Evolutionary conservation across 306 rosid species (phyloP).

Genomic region (Cercis canadensis): DNA sequence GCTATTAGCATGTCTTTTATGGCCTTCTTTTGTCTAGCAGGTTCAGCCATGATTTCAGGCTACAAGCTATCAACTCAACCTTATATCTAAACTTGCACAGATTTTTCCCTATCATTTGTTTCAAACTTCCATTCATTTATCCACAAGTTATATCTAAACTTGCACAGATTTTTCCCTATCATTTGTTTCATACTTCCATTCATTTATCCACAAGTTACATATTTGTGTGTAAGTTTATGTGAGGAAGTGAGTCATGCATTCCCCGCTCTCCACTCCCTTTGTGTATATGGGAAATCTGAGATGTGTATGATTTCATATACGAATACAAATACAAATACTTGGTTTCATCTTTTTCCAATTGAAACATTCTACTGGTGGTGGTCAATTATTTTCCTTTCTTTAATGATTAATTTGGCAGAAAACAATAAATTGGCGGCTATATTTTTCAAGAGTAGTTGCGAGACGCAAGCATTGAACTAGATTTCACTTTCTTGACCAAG

Average conservation of each 20-base stretch:
- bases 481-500: background rate
- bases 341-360: slow-evolving; percentile 5
- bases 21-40: slow-evolving; percentile 63
- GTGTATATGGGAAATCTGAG: slow-evolving; percentile 13
- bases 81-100: slow-evolving; percentile 47
- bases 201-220: slow-evolving; percentile 33
- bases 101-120: background rate
- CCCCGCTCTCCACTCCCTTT: slow-evolving; percentile 10
- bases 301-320: slow-evolving; percentile 31
- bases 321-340: background rate
- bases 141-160: slow-evolving; percentile 48
- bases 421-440: background rate
- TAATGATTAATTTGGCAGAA: slow-evolving; percentile 31
- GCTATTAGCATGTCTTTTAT: slow-evolving; percentile 74
- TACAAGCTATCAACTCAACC: slow-evolving; percentile 64
- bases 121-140: slow-evolving; percentile 34
- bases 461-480: slow-evolving; percentile 5
- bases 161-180: background rate
- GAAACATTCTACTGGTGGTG: background rate
- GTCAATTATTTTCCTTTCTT: background rate
- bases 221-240: slow-evolving; percentile 34
- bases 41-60: slow-evolving; percentile 69
- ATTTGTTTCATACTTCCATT: slow-evolving; percentile 30
- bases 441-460: slow-evolving; percentile 7
- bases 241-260: slow-evolving; percentile 23